Conservation (phyloP, 2,329 filamentous ascomycete species). For the Exophiala calicioides region DNA sequence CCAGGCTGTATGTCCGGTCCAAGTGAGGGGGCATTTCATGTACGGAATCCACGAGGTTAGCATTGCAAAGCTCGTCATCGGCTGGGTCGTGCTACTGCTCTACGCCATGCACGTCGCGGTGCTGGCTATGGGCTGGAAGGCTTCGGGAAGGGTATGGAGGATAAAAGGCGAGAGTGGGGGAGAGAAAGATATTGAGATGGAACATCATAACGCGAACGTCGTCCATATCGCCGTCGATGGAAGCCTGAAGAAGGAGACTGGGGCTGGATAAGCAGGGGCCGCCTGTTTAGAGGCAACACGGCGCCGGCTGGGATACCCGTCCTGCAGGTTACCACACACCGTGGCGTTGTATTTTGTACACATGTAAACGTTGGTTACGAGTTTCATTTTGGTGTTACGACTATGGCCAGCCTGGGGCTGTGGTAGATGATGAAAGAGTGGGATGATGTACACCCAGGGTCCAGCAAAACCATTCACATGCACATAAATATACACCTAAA, state of each 20-base stretch:
- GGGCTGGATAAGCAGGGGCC: not conserved
- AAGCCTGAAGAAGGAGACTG: not conserved
- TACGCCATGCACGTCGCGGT: conserved; percentile 18
- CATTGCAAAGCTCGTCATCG: conserved; percentile 25
- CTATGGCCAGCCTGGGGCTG: too few relatives aligned
- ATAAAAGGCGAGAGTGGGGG: conserved; percentile 7
- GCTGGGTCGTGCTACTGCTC: conserved; percentile 14
- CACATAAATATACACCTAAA: too few relatives aligned
- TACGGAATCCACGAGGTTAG: conserved; percentile 30
- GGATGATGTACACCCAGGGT: too few relatives aligned
- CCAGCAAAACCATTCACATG: too few relatives aligned
- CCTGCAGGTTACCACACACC: too few relatives aligned
- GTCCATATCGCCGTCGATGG: not conserved
- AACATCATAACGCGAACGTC: not conserved
- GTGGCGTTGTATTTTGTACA: too few relatives aligned
- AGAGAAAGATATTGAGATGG: not conserved
- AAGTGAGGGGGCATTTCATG: conserved; percentile 46
- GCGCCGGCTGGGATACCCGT: too few relatives aligned
- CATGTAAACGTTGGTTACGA: too few relatives aligned
- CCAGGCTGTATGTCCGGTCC: conserved; percentile 50
- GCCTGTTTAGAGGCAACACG: too few relatives aligned
- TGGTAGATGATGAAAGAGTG: too few relatives aligned
- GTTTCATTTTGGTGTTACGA: too few relatives aligned
- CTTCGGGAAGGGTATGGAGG: conserved; percentile 20
- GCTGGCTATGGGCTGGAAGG: conserved; percentile 6